Percentiles rank a stretch among this genome's conserved stretches.
These are phyloP conservation scores for Glaciozyma martinii DNA, from an alignment of 768 basidiomycete species.

Conservation along the genomic window DNA sequence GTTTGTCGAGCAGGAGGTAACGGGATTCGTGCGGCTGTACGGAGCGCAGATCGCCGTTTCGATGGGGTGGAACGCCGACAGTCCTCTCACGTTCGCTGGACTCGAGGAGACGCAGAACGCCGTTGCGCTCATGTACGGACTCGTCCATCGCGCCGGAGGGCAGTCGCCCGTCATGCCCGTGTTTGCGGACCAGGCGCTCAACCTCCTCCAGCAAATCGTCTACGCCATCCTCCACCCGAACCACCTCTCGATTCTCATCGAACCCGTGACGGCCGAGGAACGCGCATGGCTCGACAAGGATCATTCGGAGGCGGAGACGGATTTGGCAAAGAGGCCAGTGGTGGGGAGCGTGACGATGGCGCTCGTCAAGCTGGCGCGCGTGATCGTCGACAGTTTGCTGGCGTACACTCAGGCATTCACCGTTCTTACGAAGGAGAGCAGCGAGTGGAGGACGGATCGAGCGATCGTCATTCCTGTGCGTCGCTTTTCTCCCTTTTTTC, in stretches of 20 bases:
- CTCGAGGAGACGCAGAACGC: conserved; percentile 77
- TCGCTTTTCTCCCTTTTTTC: not conserved
- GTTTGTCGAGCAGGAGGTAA: conserved; percentile 70
- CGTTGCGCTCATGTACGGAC: conserved; percentile 48
- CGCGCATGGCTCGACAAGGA: conserved; percentile 60
- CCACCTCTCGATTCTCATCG: conserved; percentile 68
- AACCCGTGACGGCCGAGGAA: conserved; percentile 70
- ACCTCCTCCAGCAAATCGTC: conserved; percentile 71
- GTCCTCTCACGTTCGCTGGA: conserved; percentile 62
- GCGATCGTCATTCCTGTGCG: conserved; percentile 32
- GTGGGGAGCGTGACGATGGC: conserved; percentile 62
- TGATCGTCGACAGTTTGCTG: conserved; percentile 60
- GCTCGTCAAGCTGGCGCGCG: conserved; percentile 60
- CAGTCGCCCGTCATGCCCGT: conserved; percentile 35
- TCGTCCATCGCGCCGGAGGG: conserved; percentile 53
- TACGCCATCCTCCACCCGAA: conserved; percentile 87
- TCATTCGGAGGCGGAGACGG: conserved; percentile 42
- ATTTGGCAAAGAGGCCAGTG: conserved; percentile 62
- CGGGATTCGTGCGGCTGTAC: conserved; percentile 75
- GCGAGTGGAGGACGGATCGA: conserved; percentile 55
- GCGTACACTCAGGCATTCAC: conserved; percentile 60
- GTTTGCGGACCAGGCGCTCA: conserved; percentile 54
- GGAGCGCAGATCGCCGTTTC: conserved; percentile 68
- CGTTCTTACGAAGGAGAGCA: conserved; percentile 51
- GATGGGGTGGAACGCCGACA: conserved; percentile 72